These are phyloP conservation scores for Aspergillus ochraceus DNA, from an alignment of 2,329 filamentous ascomycete genomes.

Conservation along the genomic window DNA sequence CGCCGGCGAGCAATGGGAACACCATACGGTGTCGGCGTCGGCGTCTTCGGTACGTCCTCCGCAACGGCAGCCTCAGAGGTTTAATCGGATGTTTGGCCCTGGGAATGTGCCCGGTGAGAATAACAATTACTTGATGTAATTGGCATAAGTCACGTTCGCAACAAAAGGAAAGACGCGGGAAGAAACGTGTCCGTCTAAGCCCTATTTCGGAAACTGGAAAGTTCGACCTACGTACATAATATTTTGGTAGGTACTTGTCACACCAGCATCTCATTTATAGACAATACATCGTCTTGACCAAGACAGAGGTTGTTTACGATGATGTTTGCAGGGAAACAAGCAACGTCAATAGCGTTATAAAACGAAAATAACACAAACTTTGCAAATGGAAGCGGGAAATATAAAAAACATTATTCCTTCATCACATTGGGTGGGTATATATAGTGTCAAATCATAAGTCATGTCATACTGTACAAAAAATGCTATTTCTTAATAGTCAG, in stretches of 20 bases:
- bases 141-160: no score
- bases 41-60: not conserved
- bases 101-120: not conserved
- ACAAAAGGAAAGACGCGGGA: no score
- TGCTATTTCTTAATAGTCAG: not conserved
- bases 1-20: slow-evolving; percentile 1
- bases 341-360: no score
- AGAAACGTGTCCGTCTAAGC: no score
- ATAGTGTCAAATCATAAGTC: slow-evolving; percentile 16
- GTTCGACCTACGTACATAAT: no score
- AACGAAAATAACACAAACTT: not conserved
- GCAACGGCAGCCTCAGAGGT: not conserved
- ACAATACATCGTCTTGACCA: not conserved
- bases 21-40: not conserved
- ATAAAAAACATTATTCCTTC: not conserved
- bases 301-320: not conserved
- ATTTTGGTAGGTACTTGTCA: not conserved
- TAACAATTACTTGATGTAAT: slow-evolving; percentile 1
- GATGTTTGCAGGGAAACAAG: not conserved
- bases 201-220: no score
- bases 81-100: not conserved
- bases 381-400: not conserved
- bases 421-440: slow-evolving; percentile 8
- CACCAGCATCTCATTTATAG: not conserved
- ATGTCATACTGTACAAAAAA: slow-evolving; percentile 14